phyloP scores from a whole-genome alignment of 1,139 yeast genomes.

The Hyphopichia pseudoburtonii region DNA sequence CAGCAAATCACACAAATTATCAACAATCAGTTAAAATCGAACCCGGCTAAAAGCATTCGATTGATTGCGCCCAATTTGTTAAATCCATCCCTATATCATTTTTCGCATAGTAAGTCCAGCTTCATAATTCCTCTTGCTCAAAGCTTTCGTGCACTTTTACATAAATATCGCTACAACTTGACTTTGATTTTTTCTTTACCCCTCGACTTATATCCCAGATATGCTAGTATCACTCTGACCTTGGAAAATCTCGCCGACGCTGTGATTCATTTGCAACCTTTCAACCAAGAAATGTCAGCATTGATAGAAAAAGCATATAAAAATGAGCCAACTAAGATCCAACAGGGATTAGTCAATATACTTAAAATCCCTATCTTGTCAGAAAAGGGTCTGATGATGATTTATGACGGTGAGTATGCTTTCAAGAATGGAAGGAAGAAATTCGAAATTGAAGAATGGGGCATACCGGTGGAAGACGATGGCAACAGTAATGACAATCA shows the following conservation, averaged over 20 bases:
- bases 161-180: conserved; percentile 46
- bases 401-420: conserved; percentile 74
- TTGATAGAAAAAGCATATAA: conserved; percentile 67
- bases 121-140: conserved; percentile 64
- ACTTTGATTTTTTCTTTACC: conserved; percentile 57
- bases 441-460: conserved; percentile 90
- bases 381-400: conserved; percentile 78
- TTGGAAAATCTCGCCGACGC: conserved; percentile 68
- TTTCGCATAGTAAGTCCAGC: conserved; percentile 46
- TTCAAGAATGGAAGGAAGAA: conserved; percentile 80
- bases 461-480: conserved; percentile 87
- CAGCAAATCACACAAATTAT: conserved; percentile 44
- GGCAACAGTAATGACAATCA: conserved; percentile 36
- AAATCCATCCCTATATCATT: conserved; percentile 75
- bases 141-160: conserved; percentile 54
- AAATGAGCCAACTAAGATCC: conserved; percentile 71
- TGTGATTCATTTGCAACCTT: conserved; percentile 76
- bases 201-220: conserved; percentile 65
- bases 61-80: conserved; percentile 73
- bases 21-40: conserved; percentile 28
- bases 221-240: conserved; percentile 45
- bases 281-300: conserved; percentile 70
- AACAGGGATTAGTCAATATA: conserved; percentile 84
- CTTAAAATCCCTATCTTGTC: conserved; percentile 70
- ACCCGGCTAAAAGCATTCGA: conserved; percentile 52